Evolutionary conservation across 2,329 filamentous ascomycete species (phyloP).

Genomic region (Ilyonectria destructans): DNA sequence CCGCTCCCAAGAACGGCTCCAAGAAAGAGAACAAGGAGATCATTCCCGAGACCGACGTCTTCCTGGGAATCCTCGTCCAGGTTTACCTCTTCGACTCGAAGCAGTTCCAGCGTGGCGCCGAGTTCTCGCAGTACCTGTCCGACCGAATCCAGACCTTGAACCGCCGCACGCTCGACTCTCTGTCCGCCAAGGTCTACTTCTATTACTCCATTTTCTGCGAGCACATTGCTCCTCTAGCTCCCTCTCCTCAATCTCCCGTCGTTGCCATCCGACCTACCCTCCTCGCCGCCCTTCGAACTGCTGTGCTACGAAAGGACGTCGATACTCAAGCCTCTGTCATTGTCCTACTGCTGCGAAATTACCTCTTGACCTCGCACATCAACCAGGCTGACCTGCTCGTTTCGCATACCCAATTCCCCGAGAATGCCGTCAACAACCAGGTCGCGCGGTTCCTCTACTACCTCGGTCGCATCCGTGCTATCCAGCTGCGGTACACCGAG

Average conservation of each 20-base stretch:
- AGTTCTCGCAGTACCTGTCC: constrained; percentile 88
- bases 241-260: constrained; percentile 89
- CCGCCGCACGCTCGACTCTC: constrained; percentile 92
- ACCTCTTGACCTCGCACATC: constrained; percentile 96
- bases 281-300: constrained; percentile 90
- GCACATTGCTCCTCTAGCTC: constrained; percentile 88
- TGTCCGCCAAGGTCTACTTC: constrained; percentile 97
- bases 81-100: constrained; percentile 92
- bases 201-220: constrained; percentile 98
- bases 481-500: constrained; percentile 97
- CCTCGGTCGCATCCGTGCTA: constrained; percentile 94
- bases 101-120: constrained; percentile 83
- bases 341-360: constrained; percentile 94
- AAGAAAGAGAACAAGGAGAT: constrained; percentile 83
- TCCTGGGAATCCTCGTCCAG: constrained; percentile 88
- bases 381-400: constrained; percentile 96
- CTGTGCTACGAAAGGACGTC: constrained; percentile 96
- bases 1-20: constrained; percentile 65
- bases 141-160: constrained; percentile 92
- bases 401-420: constrained; percentile 94
- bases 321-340: constrained; percentile 98
- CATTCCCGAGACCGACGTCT: constrained; percentile 90
- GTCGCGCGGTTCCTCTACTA: constrained; percentile 98
- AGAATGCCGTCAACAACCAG: constrained; percentile 97
- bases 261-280: constrained; percentile 90